Evolutionary conservation across 768 basidiomycete genomes (phyloP), one percentile per base, ranked within the genome.

Genomic region (Chalciporus piperatus): DNA sequence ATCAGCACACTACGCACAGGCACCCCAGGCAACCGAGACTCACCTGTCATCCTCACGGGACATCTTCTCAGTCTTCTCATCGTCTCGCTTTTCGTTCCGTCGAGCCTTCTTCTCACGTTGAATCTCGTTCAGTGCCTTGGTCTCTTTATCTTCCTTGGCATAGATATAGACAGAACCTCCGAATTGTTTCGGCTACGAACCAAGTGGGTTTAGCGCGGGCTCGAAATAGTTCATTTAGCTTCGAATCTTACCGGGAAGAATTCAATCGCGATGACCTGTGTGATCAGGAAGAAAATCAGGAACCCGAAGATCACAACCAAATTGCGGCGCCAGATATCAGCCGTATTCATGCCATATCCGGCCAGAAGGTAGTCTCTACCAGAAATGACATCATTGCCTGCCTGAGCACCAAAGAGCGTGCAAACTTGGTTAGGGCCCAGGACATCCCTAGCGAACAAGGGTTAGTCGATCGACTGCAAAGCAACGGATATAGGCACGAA

Each of bases 401-500:
- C 67, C 4, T 64, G 59, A 1, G 87, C 71, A n/a, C 91, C 90
- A 50, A 78, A 79, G 19, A 92, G 70, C 0, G 89, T 89, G 68
- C 92, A 93, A 10, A 79, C 81, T 71, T 93, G 92, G 58, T 92
- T 86, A 2, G 78, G 71, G 40, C 83, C 78, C 55, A 87, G 63
- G 51, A 63, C 55, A 42, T 73, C 66, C 58, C 87, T 81, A 51
- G 8, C 22, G 39, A 50, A 41, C n/a, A 47, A 52, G 60, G 59
- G 40, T 71, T 49, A 23, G 50, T 20, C 16, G 20, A 17, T 38
- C 2, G 12, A 10, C 6, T 16, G 22, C 40, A 20, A 22, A 9
- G 1, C 8, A 35, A 19, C 12, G 37, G 3, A 13, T 7, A 32
- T 14, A 11, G 52, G 42, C 6, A 75, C 82, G 55, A 59, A 82